A percentile compares a stretch with the other conserved stretches of the same genome.
Conservation (phyloP, 164 flowering plant species). For the Dillenia suffruticosa region DNA sequence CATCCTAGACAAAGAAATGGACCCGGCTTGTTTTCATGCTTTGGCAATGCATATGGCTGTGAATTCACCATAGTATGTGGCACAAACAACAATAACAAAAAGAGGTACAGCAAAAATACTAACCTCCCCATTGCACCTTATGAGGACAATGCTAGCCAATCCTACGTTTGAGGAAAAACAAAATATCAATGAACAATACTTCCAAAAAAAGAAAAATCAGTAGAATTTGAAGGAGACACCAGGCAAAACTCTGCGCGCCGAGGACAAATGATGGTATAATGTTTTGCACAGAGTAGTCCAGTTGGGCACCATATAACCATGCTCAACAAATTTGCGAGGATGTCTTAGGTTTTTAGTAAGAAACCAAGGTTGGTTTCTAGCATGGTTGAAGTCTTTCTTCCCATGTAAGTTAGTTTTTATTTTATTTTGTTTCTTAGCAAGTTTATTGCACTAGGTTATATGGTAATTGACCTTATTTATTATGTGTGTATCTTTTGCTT, state of each 20-base stretch:
- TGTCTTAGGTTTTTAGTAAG: too few relatives aligned
- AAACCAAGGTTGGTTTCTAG: too few relatives aligned
- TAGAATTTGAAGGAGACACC: neutral
- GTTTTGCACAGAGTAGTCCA: too few relatives aligned
- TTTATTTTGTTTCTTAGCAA: too few relatives aligned
- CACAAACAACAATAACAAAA: conserved; percentile 2
- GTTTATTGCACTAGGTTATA: too few relatives aligned
- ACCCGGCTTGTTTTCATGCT: conserved; percentile 26
- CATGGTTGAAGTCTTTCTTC: too few relatives aligned
- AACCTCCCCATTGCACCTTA: conserved; percentile 6
- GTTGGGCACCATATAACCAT: too few relatives aligned
- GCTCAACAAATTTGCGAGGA: too few relatives aligned
- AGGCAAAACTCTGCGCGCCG: neutral
- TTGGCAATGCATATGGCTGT: conserved; percentile 28
- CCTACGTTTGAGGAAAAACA: neutral
- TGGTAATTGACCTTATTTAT: too few relatives aligned
- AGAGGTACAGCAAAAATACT: conserved; percentile 8
- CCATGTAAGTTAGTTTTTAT: too few relatives aligned
- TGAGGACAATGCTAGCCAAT: neutral
- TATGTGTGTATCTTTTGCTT: too few relatives aligned
- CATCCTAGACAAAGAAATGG: conserved; percentile 11
- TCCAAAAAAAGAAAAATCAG: neutral
- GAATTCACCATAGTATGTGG: conserved; percentile 33
- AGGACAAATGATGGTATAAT: too few relatives aligned
- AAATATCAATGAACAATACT: neutral